A percentile compares a stretch with the other conserved stretches of the same genome.
Conservation (phyloP, 2,329 filamentous ascomycete species). For the Colletotrichum sansevieriae region DNA sequence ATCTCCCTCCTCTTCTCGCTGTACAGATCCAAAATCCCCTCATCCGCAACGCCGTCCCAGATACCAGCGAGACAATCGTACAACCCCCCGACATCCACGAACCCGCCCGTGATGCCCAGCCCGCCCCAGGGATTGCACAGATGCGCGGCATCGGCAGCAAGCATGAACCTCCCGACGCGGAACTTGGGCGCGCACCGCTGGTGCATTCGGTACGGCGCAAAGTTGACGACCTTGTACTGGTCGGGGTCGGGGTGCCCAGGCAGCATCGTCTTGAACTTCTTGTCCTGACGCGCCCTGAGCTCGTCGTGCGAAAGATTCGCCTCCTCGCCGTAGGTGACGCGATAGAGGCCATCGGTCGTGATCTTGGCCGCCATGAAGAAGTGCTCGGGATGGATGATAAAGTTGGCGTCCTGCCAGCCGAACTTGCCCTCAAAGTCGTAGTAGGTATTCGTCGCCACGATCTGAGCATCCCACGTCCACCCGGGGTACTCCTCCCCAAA, state of each 20-base stretch:
- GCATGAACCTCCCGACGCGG: slow-evolving; percentile 67
- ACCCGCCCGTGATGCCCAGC: slow-evolving; percentile 72
- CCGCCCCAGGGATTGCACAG: slow-evolving; percentile 69
- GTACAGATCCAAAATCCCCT: slow-evolving; percentile 59
- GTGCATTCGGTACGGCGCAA: slow-evolving; percentile 72
- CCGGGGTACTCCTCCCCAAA: slow-evolving; percentile 71
- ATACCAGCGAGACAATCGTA: slow-evolving; percentile 68
- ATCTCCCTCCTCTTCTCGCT: slow-evolving; percentile 61
- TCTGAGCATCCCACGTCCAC: slow-evolving; percentile 70
- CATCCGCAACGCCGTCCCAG: slow-evolving; percentile 58
- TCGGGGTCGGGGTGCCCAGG: slow-evolving; percentile 70
- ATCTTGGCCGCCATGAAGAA: slow-evolving; percentile 73
- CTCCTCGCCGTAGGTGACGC: slow-evolving; percentile 73
- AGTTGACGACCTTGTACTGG: slow-evolving; percentile 68
- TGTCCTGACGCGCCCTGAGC: slow-evolving; percentile 64
- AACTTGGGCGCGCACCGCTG: slow-evolving; percentile 70
- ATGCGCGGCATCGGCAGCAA: slow-evolving; percentile 73
- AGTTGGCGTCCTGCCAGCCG: slow-evolving; percentile 68
- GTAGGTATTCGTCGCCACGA: slow-evolving; percentile 74
- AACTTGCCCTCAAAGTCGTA: slow-evolving; percentile 69
- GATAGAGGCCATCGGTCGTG: slow-evolving; percentile 70
- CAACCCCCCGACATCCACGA: slow-evolving; percentile 73
- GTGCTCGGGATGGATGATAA: slow-evolving; percentile 72
- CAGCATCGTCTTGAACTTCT: slow-evolving; percentile 69
- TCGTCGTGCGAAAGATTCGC: slow-evolving; percentile 66